Evolutionary conservation across 148 eudicot species (phyloP), one percentile per base, ranked within the genome.

Genomic region (Rhododendron kiyosumense): DNA sequence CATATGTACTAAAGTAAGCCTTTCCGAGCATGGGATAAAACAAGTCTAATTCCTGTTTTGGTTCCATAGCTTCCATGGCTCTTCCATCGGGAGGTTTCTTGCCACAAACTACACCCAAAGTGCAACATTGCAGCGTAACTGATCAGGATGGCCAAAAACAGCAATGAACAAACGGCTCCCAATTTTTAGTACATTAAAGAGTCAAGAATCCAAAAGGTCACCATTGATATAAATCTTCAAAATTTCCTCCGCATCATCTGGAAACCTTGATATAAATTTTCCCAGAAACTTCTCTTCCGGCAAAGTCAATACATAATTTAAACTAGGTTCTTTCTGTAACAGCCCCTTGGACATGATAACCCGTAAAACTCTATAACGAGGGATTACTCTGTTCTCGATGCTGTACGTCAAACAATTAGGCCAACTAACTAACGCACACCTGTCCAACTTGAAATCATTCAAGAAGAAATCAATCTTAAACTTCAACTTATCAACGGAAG

Each of bases 361-460:
- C 52, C 83, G 59, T 17, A 89, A n/a, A 85, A 89, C 84, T 82
- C 76, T 85, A 65, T 52, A 83, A 24, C 91, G 49, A 77, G 87
- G 89, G 30, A 87, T 85, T 82, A 87, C 81, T 85, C 91, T 85
- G 57, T 85, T 36, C 83, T 87, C 87, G 71, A 87, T 38, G 46
- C 87, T 87, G 86, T 28, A 7, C 82, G 59, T 87, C 84, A 89
- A 83, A 83, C 79, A 78, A 7, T 45, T 2, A 4, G 89, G 87
- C 17, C 63, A 30, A 28, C 32, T 45, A 30, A 87, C 81, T 5
- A 89, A 36, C n/a, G 26, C 67, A 6, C 81, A 54, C 83, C 65
- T 89, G 2, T 87, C 84, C 45, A 87, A 82, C 80, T 52, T 30
- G 34, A 83, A 18, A 32, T 84, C 84, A 15, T 89, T 69, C 67